Evolutionary conservation across 2,329 filamentous ascomycete genomes (phyloP).

Genomic region (Chrysosphaeria jannelii): DNA sequence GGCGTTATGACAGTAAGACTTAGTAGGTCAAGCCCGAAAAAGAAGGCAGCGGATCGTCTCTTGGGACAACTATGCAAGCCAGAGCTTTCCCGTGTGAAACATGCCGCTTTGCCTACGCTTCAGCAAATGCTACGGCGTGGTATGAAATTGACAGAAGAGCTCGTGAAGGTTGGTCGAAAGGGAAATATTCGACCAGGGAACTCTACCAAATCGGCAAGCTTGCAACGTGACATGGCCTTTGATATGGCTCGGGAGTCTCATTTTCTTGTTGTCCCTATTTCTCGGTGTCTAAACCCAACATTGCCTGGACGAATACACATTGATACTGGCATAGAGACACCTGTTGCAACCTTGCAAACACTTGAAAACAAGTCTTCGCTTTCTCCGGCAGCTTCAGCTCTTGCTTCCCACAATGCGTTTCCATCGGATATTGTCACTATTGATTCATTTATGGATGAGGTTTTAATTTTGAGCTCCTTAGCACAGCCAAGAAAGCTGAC

Average conservation of each 20-base stretch:
- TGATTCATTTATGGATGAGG: slow-evolving; percentile 52
- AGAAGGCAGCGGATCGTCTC: slow-evolving; percentile 23
- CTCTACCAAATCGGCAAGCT: slow-evolving; percentile 35
- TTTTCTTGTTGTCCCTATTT: slow-evolving; percentile 64
- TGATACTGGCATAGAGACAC: no score
- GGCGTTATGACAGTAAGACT: slow-evolving; percentile 54
- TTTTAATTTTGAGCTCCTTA: slow-evolving; percentile 66
- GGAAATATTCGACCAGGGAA: slow-evolving; percentile 61
- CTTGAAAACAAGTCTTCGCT: no score
- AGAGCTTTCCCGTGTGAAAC: not conserved
- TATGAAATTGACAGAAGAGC: slow-evolving; percentile 17
- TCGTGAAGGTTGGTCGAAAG: slow-evolving; percentile 18
- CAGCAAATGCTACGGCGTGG: slow-evolving; percentile 11
- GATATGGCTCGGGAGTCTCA: slow-evolving; percentile 61
- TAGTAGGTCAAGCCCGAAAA: no score
- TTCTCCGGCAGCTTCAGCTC: not conserved
- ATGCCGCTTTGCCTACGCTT: slow-evolving; percentile 1
- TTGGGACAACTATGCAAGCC: slow-evolving; percentile 8
- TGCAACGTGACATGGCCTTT: slow-evolving; percentile 53
- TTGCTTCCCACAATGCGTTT: slow-evolving; percentile 42
- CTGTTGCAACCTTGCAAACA: no score
- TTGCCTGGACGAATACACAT: slow-evolving; percentile 30
- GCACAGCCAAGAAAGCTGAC: slow-evolving; percentile 78
- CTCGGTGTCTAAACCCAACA: slow-evolving; percentile 54
- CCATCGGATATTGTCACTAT: slow-evolving; percentile 67